Percentiles rank a stretch among this genome's conserved stretches.
Conservation (phyloP, 495 filamentous ascomycete species). For the Lasiosphaeria miniovina region DNA sequence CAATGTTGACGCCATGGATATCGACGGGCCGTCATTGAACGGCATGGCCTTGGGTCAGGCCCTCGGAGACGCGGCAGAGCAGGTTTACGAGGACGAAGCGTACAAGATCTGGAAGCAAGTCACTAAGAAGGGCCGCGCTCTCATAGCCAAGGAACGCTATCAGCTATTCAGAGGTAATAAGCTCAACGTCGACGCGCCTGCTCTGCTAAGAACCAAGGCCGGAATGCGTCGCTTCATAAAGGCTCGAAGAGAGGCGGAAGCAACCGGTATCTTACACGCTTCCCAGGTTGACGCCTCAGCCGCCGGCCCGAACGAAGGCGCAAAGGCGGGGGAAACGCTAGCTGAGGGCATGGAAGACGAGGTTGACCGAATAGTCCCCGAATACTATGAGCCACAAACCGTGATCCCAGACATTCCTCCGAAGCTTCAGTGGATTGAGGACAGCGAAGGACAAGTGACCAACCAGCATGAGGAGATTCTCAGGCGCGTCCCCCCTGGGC, state of each 20-base stretch:
- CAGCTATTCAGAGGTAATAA: conserved; percentile 80
- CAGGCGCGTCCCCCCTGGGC: conserved; percentile 65
- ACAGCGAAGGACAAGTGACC: conserved; percentile 78
- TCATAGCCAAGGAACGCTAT: conserved; percentile 73
- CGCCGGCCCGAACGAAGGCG: conserved; percentile 35
- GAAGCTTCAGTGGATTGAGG: conserved; percentile 80
- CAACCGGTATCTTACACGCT: conserved; percentile 35
- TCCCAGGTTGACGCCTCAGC: conserved; percentile 47
- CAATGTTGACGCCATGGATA: conserved; percentile 77
- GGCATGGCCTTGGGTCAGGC: conserved; percentile 55
- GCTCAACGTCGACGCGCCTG: conserved; percentile 83
- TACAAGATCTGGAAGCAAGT: conserved; percentile 99
- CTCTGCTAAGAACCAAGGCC: conserved; percentile 69
- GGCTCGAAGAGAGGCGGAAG: conserved; percentile 61
- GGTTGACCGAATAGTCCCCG: conserved; percentile 74
- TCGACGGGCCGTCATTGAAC: conserved; percentile 67
- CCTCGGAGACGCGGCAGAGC: conserved; percentile 50
- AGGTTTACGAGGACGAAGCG: conserved; percentile 71
- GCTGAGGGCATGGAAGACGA: conserved; percentile 90
- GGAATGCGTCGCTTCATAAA: conserved; percentile 72
- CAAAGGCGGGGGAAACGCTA: conserved; percentile 62
- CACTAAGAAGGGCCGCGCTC: conserved; percentile 93
- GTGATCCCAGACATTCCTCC: conserved; percentile 79
- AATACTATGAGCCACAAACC: conserved; percentile 88
- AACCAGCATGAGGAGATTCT: conserved; percentile 82